Percentiles rank a stretch among this genome's conserved stretches.
Evolutionary conservation across 2,329 filamentous ascomycete genomes (phyloP).

Genomic region (Colletotrichum musicola): DNA sequence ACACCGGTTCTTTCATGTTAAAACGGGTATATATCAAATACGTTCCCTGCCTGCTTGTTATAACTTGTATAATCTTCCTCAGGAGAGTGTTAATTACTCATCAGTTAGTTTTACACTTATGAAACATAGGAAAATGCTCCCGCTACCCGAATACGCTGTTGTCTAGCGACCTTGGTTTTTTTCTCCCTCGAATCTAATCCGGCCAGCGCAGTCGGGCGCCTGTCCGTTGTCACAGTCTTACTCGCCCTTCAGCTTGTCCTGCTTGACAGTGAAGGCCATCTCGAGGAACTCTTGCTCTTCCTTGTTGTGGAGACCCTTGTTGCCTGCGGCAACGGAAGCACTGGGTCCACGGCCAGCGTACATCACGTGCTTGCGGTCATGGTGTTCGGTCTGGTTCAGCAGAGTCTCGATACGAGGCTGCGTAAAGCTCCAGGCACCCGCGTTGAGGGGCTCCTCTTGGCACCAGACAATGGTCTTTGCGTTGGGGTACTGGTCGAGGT

Average conservation of each 20-base stretch:
- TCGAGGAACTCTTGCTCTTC: slow-evolving; percentile 89
- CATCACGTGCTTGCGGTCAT: slow-evolving; percentile 95
- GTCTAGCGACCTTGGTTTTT: no score
- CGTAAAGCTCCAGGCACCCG: slow-evolving; percentile 96
- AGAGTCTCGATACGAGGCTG: slow-evolving; percentile 98
- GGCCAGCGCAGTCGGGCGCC: not conserved
- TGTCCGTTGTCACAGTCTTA: slow-evolving; percentile 48
- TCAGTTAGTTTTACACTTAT: slow-evolving; percentile 19
- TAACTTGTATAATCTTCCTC: slow-evolving; percentile 12
- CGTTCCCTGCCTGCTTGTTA: slow-evolving; percentile 14
- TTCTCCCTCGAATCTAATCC: slow-evolving; percentile 3
- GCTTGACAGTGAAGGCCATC: slow-evolving; percentile 72
- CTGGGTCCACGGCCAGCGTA: slow-evolving; percentile 96
- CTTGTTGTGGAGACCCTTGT: slow-evolving; percentile 89
- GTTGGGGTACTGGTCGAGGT: slow-evolving; percentile 96
- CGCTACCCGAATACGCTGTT: slow-evolving; percentile 10
- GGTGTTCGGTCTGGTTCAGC: slow-evolving; percentile 91
- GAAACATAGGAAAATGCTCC: slow-evolving; percentile 19
- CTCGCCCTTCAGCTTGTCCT: slow-evolving; percentile 78
- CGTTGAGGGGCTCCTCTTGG: slow-evolving; percentile 98
- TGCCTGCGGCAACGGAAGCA: slow-evolving; percentile 91
- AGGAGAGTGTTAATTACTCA: slow-evolving; percentile 15
- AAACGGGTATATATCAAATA: slow-evolving; percentile 10
- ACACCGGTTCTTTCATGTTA: not conserved
- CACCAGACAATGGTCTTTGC: slow-evolving; percentile 97